These are phyloP conservation scores for Termitomyces sp. DNA, from an alignment of 768 basidiomycete genomes.

Conservation along the genomic window DNA sequence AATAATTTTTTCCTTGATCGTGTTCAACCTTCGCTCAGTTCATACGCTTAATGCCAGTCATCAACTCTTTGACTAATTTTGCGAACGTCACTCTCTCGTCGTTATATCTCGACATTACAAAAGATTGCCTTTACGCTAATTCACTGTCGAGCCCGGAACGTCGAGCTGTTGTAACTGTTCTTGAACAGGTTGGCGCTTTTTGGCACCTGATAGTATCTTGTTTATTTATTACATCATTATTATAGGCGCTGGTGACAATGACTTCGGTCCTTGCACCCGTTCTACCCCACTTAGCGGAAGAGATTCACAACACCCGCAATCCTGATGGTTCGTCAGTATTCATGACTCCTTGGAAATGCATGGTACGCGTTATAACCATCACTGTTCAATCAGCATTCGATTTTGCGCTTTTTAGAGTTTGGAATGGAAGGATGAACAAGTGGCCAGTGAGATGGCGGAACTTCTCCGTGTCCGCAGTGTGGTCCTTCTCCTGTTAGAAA, in stretches of 20 bases:
- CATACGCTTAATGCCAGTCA: constrained; percentile 38
- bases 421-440: constrained; percentile 57
- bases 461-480: constrained; percentile 55
- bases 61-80: constrained; percentile 69
- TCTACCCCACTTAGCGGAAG: constrained; percentile 87
- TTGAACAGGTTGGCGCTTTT: constrained; percentile 48
- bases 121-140: constrained; percentile 85
- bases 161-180: constrained; percentile 59
- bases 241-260: constrained; percentile 63
- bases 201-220: constrained; percentile 6
- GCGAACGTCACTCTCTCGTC: constrained; percentile 82
- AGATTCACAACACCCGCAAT: constrained; percentile 54
- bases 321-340: constrained; percentile 56
- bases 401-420: constrained; percentile 28
- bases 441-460: constrained; percentile 55
- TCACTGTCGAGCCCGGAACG: constrained; percentile 44
- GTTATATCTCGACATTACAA: constrained; percentile 87
- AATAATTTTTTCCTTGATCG: neutral
- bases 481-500: constrained; percentile 67
- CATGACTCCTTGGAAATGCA: constrained; percentile 54
- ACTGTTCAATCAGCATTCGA: neutral
- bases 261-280: constrained; percentile 76
- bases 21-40: constrained; percentile 2
- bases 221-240: neutral
- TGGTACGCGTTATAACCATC: constrained; percentile 39